phyloP scores from a whole-genome alignment of 139 green algal species.

The Spirogloea muscicola region DNA sequence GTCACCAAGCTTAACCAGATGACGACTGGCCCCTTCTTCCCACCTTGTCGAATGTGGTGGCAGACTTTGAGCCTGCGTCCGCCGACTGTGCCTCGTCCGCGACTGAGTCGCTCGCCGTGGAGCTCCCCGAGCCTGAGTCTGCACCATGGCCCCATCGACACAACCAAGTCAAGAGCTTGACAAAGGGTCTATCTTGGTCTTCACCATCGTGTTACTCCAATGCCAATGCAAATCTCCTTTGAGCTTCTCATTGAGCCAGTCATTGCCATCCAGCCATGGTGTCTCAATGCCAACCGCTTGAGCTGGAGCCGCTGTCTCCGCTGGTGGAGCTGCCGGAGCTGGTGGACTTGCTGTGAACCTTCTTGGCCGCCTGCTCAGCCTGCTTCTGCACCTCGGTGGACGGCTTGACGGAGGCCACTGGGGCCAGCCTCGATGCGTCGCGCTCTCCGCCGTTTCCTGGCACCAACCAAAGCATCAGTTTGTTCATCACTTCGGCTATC shows the following conservation, averaged over 20 bases:
- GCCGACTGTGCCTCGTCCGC: conserved; percentile 4
- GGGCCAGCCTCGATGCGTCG: conserved; percentile 11
- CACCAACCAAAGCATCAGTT: background rate
- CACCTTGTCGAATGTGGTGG: conserved; percentile 16
- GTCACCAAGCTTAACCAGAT: background rate
- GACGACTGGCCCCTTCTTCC: background rate
- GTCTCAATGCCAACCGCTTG: too few relatives aligned
- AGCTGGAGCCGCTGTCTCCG: conserved; percentile 15
- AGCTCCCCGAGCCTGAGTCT: conserved; percentile 14
- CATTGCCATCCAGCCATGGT: too few relatives aligned
- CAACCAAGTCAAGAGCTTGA: background rate
- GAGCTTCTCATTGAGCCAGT: too few relatives aligned
- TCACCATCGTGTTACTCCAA: too few relatives aligned
- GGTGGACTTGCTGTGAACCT: background rate
- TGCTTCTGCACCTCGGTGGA: too few relatives aligned
- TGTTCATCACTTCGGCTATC: background rate
- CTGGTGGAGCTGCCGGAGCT: conserved; percentile 14
- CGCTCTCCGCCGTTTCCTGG: conserved; percentile 13
- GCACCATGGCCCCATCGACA: conserved; percentile 5
- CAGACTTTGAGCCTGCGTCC: background rate
- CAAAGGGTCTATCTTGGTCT: too few relatives aligned
- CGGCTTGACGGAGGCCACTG: background rate
- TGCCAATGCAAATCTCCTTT: too few relatives aligned
- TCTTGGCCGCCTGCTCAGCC: conserved; percentile 4
- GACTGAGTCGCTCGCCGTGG: conserved; percentile 13